Evolutionary conservation across 202 grass and related monocot genomes (phyloP).

Genomic region (Zoysia matrella): DNA sequence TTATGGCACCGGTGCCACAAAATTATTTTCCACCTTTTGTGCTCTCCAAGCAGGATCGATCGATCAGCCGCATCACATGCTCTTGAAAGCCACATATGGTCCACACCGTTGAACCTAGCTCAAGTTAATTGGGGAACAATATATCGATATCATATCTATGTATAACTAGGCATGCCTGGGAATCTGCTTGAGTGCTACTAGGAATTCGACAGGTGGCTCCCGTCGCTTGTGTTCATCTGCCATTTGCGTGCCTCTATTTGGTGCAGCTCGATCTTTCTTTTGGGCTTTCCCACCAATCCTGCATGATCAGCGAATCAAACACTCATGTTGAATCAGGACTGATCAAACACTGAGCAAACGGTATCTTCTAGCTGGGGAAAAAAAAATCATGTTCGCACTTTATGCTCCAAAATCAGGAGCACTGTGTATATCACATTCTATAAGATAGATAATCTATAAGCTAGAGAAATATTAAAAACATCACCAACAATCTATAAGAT

Average conservation of each 20-base stretch:
- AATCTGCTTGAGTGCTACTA: conserved; percentile 32
- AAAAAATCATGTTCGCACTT: neutral
- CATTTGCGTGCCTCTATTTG: conserved; percentile 15
- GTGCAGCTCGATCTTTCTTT: neutral
- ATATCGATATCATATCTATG: conserved; percentile 1
- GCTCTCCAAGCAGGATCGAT: conserved; percentile 36
- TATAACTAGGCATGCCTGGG: conserved; percentile 23
- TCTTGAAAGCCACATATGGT: conserved; percentile 21
- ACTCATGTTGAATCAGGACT: no score
- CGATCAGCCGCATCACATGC: conserved; percentile 61
- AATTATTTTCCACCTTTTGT: conserved; percentile 30
- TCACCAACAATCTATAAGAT: no score
- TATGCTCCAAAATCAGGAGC: neutral
- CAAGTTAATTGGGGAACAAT: conserved; percentile 24
- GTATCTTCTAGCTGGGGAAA: neutral
- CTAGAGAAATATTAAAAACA: no score
- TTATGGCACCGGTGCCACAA: no score
- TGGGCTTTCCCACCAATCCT: neutral
- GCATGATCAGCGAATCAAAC: neutral
- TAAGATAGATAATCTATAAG: no score
- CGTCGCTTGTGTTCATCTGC: neutral
- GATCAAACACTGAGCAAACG: neutral
- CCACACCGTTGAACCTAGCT: conserved; percentile 20
- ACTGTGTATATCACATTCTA: neutral
- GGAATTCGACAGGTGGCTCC: conserved; percentile 46